Conservation (phyloP, 2,329 filamentous ascomycete genomes). For the Cadophora sp. region DNA sequence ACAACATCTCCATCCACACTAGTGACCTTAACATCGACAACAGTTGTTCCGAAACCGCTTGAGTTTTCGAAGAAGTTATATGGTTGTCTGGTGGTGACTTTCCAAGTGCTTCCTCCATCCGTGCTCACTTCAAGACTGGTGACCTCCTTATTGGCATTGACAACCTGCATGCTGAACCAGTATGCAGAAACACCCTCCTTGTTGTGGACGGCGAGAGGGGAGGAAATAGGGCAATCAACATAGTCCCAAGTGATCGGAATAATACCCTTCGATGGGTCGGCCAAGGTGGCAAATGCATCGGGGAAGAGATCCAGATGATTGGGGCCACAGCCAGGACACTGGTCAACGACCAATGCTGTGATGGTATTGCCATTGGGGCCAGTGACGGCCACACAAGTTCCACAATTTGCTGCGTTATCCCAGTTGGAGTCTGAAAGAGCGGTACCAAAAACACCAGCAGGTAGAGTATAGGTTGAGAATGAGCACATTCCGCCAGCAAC, state of each 20-base stretch:
- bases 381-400: slow-evolving; percentile 65
- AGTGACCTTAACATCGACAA: slow-evolving; percentile 63
- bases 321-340: slow-evolving; percentile 60
- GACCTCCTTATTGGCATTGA: slow-evolving; percentile 66
- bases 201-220: slow-evolving; percentile 58
- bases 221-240: slow-evolving; percentile 58
- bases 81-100: slow-evolving; percentile 57
- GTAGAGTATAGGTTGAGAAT: slow-evolving; percentile 68
- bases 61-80: slow-evolving; percentile 70
- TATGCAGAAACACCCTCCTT: slow-evolving; percentile 58
- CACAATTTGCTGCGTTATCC: slow-evolving; percentile 62
- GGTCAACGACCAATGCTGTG: slow-evolving; percentile 69
- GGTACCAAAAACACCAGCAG: slow-evolving; percentile 64
- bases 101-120: slow-evolving; percentile 65
- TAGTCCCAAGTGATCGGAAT: slow-evolving; percentile 58
- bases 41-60: slow-evolving; percentile 60
- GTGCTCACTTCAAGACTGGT: slow-evolving; percentile 64
- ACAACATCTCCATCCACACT: slow-evolving; percentile 58
- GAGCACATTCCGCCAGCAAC: slow-evolving; percentile 66
- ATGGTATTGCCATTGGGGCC: slow-evolving; percentile 63
- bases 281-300: slow-evolving; percentile 56
- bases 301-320: slow-evolving; percentile 64
- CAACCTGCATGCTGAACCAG: slow-evolving; percentile 69
- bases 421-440: slow-evolving; percentile 66
- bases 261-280: slow-evolving; percentile 52